phyloP scores from a whole-genome alignment of 176 grass and related monocot genomes.

The Pontederia paniculata region DNA sequence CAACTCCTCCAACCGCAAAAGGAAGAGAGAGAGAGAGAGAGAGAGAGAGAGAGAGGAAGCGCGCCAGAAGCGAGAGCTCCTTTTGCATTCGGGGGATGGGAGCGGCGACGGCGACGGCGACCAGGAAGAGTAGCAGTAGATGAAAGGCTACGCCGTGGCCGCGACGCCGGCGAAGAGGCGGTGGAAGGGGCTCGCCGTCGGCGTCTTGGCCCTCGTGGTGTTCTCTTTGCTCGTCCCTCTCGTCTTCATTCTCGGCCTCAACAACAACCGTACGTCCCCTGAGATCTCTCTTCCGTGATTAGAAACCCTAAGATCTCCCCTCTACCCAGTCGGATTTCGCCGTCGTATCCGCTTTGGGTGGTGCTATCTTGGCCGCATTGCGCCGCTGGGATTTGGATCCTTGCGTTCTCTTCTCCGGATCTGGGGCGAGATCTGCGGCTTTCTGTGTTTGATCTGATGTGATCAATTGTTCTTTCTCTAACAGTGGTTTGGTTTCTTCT shows the following conservation, averaged over 20 bases:
- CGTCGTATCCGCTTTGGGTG: neutral
- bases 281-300: neutral
- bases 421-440: neutral
- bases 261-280: conserved; percentile 40
- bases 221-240: conserved; percentile 48
- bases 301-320: too few relatives aligned
- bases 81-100: too few relatives aligned
- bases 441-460: neutral
- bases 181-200: conserved; percentile 36
- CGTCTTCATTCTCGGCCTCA: conserved; percentile 49
- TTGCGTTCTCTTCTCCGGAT: neutral
- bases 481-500: neutral
- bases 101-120: neutral
- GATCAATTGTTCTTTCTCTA: neutral
- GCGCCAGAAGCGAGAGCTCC: too few relatives aligned
- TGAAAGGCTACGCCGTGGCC: conserved; percentile 36
- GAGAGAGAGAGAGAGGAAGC: too few relatives aligned
- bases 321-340: neutral
- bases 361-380: neutral
- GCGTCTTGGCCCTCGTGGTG: conserved; percentile 28
- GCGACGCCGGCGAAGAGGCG: conserved; percentile 27
- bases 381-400: neutral
- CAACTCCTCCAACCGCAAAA: too few relatives aligned
- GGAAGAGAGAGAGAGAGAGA: too few relatives aligned
- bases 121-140: conserved; percentile 11